phyloP scores from a whole-genome alignment of 192 early-diverging fungal species.

The Podila epigama region DNA sequence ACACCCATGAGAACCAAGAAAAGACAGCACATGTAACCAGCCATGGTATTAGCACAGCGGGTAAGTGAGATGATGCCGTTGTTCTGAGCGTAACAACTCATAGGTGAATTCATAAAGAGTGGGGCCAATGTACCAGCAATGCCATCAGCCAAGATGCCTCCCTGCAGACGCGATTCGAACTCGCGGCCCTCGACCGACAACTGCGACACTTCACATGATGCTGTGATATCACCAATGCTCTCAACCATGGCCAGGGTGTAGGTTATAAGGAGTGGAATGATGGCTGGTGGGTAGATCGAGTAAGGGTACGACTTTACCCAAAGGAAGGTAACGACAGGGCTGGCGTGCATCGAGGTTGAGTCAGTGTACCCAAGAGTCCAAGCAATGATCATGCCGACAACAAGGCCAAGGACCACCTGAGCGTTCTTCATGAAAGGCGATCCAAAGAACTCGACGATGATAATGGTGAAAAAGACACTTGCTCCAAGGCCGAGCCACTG shows the following conservation, averaged over 20 bases:
- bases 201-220: slow-evolving; percentile 60
- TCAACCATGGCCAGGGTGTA: slow-evolving; percentile 57
- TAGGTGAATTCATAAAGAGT: slow-evolving; percentile 55
- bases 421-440: slow-evolving; percentile 65
- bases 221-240: slow-evolving; percentile 60
- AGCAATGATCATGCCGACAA: slow-evolving; percentile 61
- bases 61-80: slow-evolving; percentile 66
- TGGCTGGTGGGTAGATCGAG: slow-evolving; percentile 53
- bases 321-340: slow-evolving; percentile 58
- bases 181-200: slow-evolving; percentile 57
- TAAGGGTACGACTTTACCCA: slow-evolving; percentile 59
- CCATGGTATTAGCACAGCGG: slow-evolving; percentile 59
- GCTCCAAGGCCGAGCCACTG: slow-evolving; percentile 60
- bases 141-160: slow-evolving; percentile 61
- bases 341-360: slow-evolving; percentile 44
- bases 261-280: slow-evolving; percentile 59
- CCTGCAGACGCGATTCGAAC: slow-evolving; percentile 62
- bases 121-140: slow-evolving; percentile 51
- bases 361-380: slow-evolving; percentile 58
- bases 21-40: slow-evolving; percentile 62
- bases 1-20: slow-evolving; percentile 61
- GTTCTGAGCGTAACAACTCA: slow-evolving; percentile 64
- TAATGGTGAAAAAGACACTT: slow-evolving; percentile 56
- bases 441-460: slow-evolving; percentile 61
- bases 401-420: slow-evolving; percentile 55